Percentiles rank a stretch among this genome's conserved stretches.
phyloP scores from a whole-genome alignment of 768 basidiomycete species.

The Pleurotus tuoliensis region DNA sequence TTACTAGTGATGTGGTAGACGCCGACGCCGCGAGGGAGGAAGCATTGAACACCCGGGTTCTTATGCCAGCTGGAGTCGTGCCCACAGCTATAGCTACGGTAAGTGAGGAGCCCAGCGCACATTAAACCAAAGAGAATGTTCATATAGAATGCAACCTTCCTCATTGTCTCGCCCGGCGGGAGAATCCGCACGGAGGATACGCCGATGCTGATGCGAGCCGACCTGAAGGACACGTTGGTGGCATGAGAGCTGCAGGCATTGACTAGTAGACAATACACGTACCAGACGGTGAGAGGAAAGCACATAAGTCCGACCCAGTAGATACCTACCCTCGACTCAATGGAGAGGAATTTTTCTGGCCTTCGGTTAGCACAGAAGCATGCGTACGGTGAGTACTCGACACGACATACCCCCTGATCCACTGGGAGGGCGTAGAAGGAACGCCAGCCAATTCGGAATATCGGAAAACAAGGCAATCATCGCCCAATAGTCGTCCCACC shows the following conservation, averaged over 20 bases:
- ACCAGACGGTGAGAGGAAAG: neutral
- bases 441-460: constrained; percentile 7
- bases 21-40: neutral
- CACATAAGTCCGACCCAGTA: neutral
- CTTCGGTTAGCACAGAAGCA: neutral
- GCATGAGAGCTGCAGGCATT: neutral
- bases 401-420: constrained; percentile 9
- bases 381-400: neutral
- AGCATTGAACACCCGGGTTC: neutral
- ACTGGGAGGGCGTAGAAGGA: constrained; percentile 7
- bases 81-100: neutral
- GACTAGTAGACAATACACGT: neutral
- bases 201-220: constrained; percentile 15
- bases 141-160: neutral
- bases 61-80: neutral
- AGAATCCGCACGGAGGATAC: constrained; percentile 14
- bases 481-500: constrained; percentile 18
- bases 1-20: neutral
- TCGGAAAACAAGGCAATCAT: constrained; percentile 12
- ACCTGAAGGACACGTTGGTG: constrained; percentile 5
- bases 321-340: neutral
- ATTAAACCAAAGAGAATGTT: neutral
- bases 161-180: neutral
- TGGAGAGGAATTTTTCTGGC: neutral
- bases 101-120: neutral